Percentiles rank a stretch among this genome's conserved stretches.
Conservation (phyloP, 306 rosid genomes). For the Prunus fruticosa region DNA sequence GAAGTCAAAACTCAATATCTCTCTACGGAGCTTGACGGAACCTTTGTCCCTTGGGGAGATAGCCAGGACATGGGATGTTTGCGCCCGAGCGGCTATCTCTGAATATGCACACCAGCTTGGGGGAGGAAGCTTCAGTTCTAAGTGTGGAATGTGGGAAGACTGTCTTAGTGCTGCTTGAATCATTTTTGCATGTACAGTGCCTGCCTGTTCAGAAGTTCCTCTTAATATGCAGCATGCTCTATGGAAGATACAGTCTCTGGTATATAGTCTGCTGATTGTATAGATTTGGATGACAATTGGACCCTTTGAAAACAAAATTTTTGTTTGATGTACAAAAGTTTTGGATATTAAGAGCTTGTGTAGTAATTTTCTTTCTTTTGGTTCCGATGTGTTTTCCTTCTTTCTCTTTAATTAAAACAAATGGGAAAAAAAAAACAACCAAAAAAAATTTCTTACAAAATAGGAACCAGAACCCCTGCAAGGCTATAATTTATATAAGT, state of each 20-base stretch:
- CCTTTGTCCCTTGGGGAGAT: slow-evolving; percentile 40
- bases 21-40: slow-evolving; percentile 39
- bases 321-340: neutral
- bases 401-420: too few relatives aligned
- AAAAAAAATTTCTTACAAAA: too few relatives aligned
- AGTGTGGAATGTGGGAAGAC: slow-evolving; percentile 41
- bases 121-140: slow-evolving; percentile 54
- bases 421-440: too few relatives aligned
- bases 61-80: slow-evolving; percentile 43
- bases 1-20: slow-evolving; percentile 61
- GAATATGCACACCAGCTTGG: slow-evolving; percentile 43
- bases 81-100: slow-evolving; percentile 35
- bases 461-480: too few relatives aligned
- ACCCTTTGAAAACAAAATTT: neutral
- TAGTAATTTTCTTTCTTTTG: too few relatives aligned
- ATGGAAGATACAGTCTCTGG: neutral
- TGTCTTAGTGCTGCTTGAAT: slow-evolving; percentile 10
- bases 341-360: neutral
- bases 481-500: too few relatives aligned
- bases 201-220: neutral
- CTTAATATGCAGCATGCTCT: neutral
- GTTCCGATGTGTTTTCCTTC: too few relatives aligned
- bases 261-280: neutral
- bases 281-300: neutral
- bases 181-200: neutral